These are phyloP conservation scores for Mikania micrantha DNA, from an alignment of 129 eudicot species.

Conservation along the genomic window DNA sequence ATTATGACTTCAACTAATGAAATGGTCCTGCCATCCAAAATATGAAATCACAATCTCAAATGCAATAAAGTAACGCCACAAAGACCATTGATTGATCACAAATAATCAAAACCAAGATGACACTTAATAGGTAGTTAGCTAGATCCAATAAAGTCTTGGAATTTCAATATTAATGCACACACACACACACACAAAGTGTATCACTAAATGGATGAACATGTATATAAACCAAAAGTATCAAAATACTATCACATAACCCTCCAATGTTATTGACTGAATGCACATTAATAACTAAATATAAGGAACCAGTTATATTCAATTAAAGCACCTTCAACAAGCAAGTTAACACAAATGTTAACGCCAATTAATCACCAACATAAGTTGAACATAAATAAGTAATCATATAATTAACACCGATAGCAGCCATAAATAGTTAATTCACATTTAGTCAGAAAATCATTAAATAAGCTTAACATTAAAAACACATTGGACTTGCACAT, in stretches of 20 bases:
- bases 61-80: not conserved
- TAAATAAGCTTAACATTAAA: not conserved
- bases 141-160: not conserved
- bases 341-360: not conserved
- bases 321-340: not conserved
- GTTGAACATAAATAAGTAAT: not conserved
- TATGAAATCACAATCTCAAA: not conserved
- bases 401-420: not conserved
- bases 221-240: not conserved
- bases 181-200: not conserved
- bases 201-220: not conserved
- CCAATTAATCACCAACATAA: not conserved
- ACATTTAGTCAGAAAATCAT: not conserved
- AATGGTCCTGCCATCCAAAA: not conserved
- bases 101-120: not conserved
- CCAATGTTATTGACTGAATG: not conserved
- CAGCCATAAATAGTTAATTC: not conserved
- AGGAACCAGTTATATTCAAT: not conserved
- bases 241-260: not conserved
- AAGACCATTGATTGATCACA: not conserved
- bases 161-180: not conserved
- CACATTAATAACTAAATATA: not conserved
- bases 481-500: not conserved
- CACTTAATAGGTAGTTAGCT: not conserved
- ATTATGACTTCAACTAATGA: not conserved